Conservation (phyloP, 2,329 filamentous ascomycete genomes). For the Clathrospora elynae region DNA sequence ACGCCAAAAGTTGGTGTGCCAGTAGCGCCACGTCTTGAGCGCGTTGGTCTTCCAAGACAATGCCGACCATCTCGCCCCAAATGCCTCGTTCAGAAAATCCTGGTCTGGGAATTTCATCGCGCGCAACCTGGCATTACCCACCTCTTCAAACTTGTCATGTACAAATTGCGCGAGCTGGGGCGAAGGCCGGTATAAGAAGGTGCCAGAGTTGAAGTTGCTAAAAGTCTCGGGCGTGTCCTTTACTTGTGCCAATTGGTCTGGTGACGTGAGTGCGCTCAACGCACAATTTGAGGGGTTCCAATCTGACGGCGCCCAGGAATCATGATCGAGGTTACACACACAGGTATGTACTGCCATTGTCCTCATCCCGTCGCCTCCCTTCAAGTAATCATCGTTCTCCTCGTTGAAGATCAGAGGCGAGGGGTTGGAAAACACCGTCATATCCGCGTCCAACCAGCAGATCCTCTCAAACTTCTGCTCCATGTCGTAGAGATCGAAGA, state of each 20-base stretch:
- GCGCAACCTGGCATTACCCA: conserved; percentile 42
- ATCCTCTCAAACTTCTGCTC: conserved; percentile 41
- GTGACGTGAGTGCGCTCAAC: conserved; percentile 50
- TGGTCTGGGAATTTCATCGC: conserved; percentile 60
- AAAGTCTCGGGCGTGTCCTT: conserved; percentile 47
- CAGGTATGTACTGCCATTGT: conserved; percentile 59
- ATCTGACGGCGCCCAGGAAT: conserved; percentile 56
- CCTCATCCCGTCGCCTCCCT: conserved; percentile 33
- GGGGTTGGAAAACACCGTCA: conserved; percentile 54
- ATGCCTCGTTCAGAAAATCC: conserved; percentile 59
- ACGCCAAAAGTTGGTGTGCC: conserved; percentile 58
- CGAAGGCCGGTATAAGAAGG: conserved; percentile 57
- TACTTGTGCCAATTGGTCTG: conserved; percentile 42
- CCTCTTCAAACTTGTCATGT: conserved; percentile 48
- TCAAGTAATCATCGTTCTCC: conserved; percentile 43
- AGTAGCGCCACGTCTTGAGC: conserved; percentile 60
- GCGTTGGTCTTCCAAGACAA: conserved; percentile 60
- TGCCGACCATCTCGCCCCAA: conserved; percentile 51
- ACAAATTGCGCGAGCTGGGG: conserved; percentile 49
- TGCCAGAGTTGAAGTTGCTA: conserved; percentile 57
- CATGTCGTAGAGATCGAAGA: conserved; percentile 52
- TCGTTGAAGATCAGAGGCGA: conserved; percentile 49
- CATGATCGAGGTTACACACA: conserved; percentile 58
- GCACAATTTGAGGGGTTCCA: conserved; percentile 58
- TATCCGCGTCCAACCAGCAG: conserved; percentile 61